Percentiles rank a stretch among this genome's conserved stretches.
These are phyloP conservation scores for Hypoxylon sp. DNA, from an alignment of 2,329 filamentous ascomycete species.

Conservation along the genomic window DNA sequence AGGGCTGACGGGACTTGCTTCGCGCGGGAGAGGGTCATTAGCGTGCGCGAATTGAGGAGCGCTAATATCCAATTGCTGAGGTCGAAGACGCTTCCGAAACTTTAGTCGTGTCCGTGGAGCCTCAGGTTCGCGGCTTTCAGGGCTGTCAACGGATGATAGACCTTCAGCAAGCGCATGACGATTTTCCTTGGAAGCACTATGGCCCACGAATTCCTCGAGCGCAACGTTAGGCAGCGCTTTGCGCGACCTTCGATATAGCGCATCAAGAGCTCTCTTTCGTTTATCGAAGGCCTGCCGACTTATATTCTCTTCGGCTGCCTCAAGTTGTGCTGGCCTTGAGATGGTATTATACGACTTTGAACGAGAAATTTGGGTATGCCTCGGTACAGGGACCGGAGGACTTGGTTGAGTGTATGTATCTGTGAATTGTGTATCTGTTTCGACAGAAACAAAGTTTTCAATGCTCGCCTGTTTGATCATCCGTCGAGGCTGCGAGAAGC, in stretches of 20 bases:
- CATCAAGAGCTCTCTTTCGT: slow-evolving; percentile 63
- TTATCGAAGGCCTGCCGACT: slow-evolving; percentile 54
- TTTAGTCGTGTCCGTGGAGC: slow-evolving; percentile 29
- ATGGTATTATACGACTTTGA: slow-evolving; percentile 26
- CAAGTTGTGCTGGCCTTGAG: slow-evolving; percentile 63
- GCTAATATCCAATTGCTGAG: slow-evolving; percentile 56
- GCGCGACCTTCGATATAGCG: slow-evolving; percentile 56
- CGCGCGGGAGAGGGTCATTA: slow-evolving; percentile 58
- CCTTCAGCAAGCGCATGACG: slow-evolving; percentile 1
- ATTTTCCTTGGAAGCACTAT: slow-evolving; percentile 33
- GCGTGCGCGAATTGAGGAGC: slow-evolving; percentile 62
- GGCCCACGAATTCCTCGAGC: slow-evolving; percentile 48
- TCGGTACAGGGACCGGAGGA: neutral
- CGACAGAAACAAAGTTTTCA: slow-evolving; percentile 44
- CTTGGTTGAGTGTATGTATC: slow-evolving; percentile 1
- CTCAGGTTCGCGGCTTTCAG: neutral
- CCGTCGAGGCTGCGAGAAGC: slow-evolving; percentile 41
- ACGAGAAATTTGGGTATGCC: slow-evolving; percentile 16
- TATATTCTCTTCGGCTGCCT: slow-evolving; percentile 52
- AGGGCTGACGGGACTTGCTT: slow-evolving; percentile 27
- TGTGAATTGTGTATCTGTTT: slow-evolving; percentile 14
- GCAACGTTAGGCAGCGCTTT: slow-evolving; percentile 45
- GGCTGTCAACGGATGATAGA: slow-evolving; percentile 4
- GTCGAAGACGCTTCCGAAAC: slow-evolving; percentile 54
- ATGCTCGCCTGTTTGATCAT: slow-evolving; percentile 44